Evolutionary conservation across 2,329 filamentous ascomycete species (phyloP).

Genomic region (Beauveria pseudobassiana): DNA sequence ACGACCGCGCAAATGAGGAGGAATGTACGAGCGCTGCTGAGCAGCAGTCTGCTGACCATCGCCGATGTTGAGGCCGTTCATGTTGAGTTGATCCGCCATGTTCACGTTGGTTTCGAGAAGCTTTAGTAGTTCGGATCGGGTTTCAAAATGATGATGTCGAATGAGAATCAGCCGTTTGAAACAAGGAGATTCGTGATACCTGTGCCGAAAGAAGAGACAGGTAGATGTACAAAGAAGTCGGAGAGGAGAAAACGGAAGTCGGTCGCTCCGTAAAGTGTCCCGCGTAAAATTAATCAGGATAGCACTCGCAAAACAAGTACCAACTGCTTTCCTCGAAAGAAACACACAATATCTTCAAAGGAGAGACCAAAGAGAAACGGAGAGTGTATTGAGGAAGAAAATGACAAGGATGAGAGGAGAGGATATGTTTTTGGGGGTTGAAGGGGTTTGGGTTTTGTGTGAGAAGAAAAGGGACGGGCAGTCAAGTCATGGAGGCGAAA

Average conservation of each 20-base stretch:
- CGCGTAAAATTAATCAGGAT: constrained; percentile 19
- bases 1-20: constrained; percentile 70
- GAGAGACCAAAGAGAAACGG: constrained; percentile 36
- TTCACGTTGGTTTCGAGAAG: constrained; percentile 28
- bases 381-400: constrained; percentile 21
- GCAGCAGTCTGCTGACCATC: constrained; percentile 25
- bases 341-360: constrained; percentile 39
- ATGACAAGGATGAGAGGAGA: constrained; percentile 23
- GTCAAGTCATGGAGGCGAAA: constrained; percentile 19
- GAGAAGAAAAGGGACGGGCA: constrained; percentile 14
- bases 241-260: constrained; percentile 23
- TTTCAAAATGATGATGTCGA: constrained; percentile 3
- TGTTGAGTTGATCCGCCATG: constrained; percentile 82
- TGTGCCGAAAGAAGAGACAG: constrained; percentile 17
- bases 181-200: constrained; percentile 21
- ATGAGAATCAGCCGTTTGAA: constrained; percentile 15
- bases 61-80: constrained; percentile 63
- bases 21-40: constrained; percentile 65
- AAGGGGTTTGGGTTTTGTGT: constrained; percentile 25
- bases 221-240: constrained; percentile 5
- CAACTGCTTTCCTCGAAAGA: constrained; percentile 33
- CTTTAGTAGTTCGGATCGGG: constrained; percentile 14
- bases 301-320: constrained; percentile 24
- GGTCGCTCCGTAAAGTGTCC: constrained; percentile 26
- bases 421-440: constrained; percentile 4